Conservation (phyloP, 768 basidiomycete genomes). For the Russula sp. region DNA sequence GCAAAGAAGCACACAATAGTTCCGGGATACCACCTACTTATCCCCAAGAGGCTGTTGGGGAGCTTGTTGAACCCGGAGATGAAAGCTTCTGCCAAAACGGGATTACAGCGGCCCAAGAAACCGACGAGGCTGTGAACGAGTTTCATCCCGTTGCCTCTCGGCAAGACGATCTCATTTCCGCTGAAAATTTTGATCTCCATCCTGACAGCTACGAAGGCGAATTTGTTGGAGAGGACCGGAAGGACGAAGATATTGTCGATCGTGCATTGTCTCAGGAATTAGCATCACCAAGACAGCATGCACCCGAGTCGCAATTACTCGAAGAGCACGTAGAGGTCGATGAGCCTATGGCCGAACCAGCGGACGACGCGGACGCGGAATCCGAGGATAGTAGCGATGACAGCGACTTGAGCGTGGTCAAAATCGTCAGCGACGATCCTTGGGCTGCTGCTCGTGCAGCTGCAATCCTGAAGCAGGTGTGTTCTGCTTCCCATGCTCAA, state of each 20-base stretch:
- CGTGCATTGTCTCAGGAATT: constrained; percentile 39
- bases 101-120: constrained; percentile 12
- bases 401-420: constrained; percentile 61
- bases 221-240: constrained; percentile 32
- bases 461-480: constrained; percentile 86
- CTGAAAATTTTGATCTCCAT: background rate
- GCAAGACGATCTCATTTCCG: background rate
- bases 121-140: background rate
- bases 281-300: background rate
- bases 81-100: constrained; percentile 6
- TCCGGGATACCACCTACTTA: background rate
- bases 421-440: constrained; percentile 82
- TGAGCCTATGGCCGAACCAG: constrained; percentile 25
- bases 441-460: constrained; percentile 88
- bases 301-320: background rate
- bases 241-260: constrained; percentile 36
- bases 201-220: background rate
- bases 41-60: constrained; percentile 4
- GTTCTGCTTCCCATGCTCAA: constrained; percentile 28
- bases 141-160: background rate
- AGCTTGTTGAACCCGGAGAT: constrained; percentile 7
- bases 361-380: constrained; percentile 33
- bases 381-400: constrained; percentile 37
- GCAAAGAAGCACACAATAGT: background rate
- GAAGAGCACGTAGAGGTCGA: constrained; percentile 23